Evolutionary conservation across 805 yeast species (phyloP), one percentile per base, ranked within the genome.

Genomic region (Debaryomyces castellii): DNA sequence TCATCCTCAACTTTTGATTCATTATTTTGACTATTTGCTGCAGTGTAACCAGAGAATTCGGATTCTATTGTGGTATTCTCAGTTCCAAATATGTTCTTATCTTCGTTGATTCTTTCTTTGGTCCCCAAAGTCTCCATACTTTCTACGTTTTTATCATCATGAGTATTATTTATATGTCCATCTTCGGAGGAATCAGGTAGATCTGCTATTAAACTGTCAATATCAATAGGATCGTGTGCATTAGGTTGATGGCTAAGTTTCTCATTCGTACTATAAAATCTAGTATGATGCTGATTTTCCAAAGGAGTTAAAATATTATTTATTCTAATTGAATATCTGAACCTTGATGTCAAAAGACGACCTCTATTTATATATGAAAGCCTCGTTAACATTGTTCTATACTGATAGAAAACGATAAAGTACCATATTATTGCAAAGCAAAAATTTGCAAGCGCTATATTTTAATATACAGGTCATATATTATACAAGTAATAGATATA

Each of bases 1-100:
- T 41, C 41, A 20, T 47, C 35, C 17, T 23, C 28, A 17, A 38
- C 25, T n/a, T 39, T 45, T 12, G 37, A 36, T 24, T 21, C 24
- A 6, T 6, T 28, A 17, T 14, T 28, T 7, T 14, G 6, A 28
- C 5, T 14, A 9, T 9, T 9, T 6, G 5, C 25, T 23, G n/a
- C n/a, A n/a, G n/a, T n/a, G n/a, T n/a, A n/a, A n/a, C n/a, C n/a
- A n/a, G n/a, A n/a, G n/a, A n/a, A n/a, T n/a, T n/a, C n/a, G n/a
- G n/a, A n/a, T n/a, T n/a, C n/a, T n/a, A n/a, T n/a, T n/a, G n/a
- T n/a, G n/a, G n/a, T n/a, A n/a, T n/a, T n/a, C n/a, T n/a, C n/a
- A n/a, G n/a, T n/a, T n/a, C n/a, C n/a, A n/a, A n/a, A n/a, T n/a
- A n/a, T n/a, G n/a, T n/a, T n/a, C n/a, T n/a, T n/a, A n/a, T n/a